Conservation (phyloP, 192 early-diverging fungal species). For the Oehlia diaphana region DNA sequence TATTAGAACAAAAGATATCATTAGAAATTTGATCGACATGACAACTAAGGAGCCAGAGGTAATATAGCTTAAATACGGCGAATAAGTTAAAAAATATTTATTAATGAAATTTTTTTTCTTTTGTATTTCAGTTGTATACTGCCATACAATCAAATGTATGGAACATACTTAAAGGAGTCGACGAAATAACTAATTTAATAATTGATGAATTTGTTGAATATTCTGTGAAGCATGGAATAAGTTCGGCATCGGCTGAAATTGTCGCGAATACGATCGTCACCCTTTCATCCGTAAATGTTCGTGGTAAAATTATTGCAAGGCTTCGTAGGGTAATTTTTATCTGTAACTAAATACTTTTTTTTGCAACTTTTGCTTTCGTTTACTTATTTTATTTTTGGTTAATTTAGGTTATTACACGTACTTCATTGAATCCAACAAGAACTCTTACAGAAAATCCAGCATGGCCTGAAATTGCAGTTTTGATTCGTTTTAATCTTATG, state of each 20-base stretch:
- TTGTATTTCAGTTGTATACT: slow-evolving; percentile 64
- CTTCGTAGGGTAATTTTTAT: slow-evolving; percentile 63
- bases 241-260: slow-evolving; percentile 76
- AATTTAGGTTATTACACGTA: slow-evolving; percentile 62
- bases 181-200: slow-evolving; percentile 77
- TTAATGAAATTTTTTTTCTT: slow-evolving; percentile 13
- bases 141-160: slow-evolving; percentile 85
- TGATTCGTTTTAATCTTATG: slow-evolving; percentile 86
- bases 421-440: slow-evolving; percentile 67
- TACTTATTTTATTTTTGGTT: neutral
- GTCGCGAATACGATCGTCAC: slow-evolving; percentile 86
- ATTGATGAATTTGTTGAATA: slow-evolving; percentile 78
- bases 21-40: slow-evolving; percentile 75
- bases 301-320: slow-evolving; percentile 79
- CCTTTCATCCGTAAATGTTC: slow-evolving; percentile 72
- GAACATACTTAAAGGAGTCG: slow-evolving; percentile 74
- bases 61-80: neutral
- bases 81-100: neutral
- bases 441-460: slow-evolving; percentile 77
- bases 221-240: slow-evolving; percentile 75
- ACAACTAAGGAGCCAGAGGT: slow-evolving; percentile 79
- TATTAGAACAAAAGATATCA: slow-evolving; percentile 66
- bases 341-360: neutral
- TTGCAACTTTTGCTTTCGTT: neutral
- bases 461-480: slow-evolving; percentile 91